Base-by-base conservation (phyloP, 805 yeast species). In the Hanseniaspora occidentalis region DNA sequence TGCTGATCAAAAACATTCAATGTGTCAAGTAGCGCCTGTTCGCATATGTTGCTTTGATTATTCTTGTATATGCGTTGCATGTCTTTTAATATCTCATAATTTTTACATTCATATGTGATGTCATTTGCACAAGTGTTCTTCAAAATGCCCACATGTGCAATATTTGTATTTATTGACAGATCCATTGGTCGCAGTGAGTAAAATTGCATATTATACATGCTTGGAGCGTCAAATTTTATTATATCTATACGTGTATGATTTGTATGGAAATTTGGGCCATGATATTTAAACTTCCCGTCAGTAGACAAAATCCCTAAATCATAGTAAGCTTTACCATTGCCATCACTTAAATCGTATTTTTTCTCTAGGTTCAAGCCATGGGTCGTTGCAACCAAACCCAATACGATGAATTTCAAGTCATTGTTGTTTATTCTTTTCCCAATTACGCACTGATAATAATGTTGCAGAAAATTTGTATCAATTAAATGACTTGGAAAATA, bases 201-300 rank as follows among this genome's bases (percentile, higher is more conserved):
- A 54, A 82, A 84, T 48, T 86, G 95, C 66, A 88, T 67, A 43
- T 73, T 70, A 22, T 66, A 67, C 16, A 80, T 73, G 35, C 71
- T 69, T 0, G 96, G 96, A 1, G 92, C 80, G 20, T 71, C 70
- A 53, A 75, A 86, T n/a, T 70, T 49, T 3, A 80, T 58, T 2
- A 76, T 44, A n/a, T 38, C 50, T n/a, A 53, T 49, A 9, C n/a
- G n/a, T n/a, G n/a, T n/a, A 29, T 16, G 17, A 29, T 4, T 4
- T 29, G 16, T n/a, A n/a, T n/a, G n/a, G n/a, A n/a, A n/a, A n/a
- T n/a, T n/a, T n/a, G n/a, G n/a, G n/a, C n/a, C n/a, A n/a, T n/a
- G n/a, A n/a, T n/a, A n/a, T n/a, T n/a, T n/a, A n/a, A n/a, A n/a
- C n/a, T n/a, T n/a, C n/a, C n/a, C n/a, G n/a, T n/a, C n/a, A n/a